A percentile compares a stretch with the other conserved stretches of the same genome.
phyloP scores from a whole-genome alignment of 768 basidiomycete species.

The Cystobasidium ongulense region DNA sequence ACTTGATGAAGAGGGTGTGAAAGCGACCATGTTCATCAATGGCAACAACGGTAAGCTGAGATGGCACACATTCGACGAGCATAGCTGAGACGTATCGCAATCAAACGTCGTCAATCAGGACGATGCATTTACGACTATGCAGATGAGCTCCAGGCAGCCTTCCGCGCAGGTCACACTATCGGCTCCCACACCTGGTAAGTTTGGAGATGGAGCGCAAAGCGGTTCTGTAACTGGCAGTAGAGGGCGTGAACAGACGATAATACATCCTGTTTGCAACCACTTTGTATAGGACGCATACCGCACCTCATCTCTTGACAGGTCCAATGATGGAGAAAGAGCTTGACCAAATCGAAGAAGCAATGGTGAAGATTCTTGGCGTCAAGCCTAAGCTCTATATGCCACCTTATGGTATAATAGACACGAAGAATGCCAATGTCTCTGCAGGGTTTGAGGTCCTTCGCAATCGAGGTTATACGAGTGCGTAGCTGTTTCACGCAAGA shows the following conservation, averaged over 20 bases:
- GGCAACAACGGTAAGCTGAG: constrained; percentile 18
- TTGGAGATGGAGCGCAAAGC: too few species aligned
- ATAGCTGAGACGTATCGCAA: too few species aligned
- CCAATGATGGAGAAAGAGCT: not conserved
- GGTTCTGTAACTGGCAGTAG: too few species aligned
- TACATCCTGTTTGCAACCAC: not conserved
- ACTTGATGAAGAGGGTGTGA: constrained; percentile 46
- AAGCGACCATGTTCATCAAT: constrained; percentile 3
- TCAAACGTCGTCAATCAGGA: too few species aligned
- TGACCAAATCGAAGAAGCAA: constrained; percentile 29
- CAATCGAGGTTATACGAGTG: not conserved
- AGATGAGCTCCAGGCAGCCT: not conserved
- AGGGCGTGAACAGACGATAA: too few species aligned
- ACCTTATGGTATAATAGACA: constrained; percentile 31
- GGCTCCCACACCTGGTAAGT: constrained; percentile 10
- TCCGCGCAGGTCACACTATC: not conserved
- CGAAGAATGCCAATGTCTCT: not conserved
- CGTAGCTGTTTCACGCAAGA: not conserved
- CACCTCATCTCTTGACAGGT: not conserved
- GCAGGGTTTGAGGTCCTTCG: not conserved
- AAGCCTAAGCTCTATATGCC: constrained; percentile 37
- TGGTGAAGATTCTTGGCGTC: constrained; percentile 40
- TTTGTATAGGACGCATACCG: not conserved
- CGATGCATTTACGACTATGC: constrained; percentile 18
- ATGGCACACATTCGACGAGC: not conserved